Base-by-base conservation (phyloP, 116 monocot genomes). In the Phalaenopsis hybrid region DNA sequence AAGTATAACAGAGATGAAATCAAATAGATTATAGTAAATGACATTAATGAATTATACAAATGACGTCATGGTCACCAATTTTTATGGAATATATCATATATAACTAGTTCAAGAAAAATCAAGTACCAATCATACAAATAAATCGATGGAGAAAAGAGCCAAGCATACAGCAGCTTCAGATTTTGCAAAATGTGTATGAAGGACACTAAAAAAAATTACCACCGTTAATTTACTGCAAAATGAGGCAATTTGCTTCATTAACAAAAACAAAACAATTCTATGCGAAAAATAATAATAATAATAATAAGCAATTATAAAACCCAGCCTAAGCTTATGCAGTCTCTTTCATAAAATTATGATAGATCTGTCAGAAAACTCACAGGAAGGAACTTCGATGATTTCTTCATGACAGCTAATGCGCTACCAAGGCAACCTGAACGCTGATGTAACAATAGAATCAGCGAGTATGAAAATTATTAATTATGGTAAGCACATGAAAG, bases 401-500 rank as follows among this genome's bases (percentile, higher is more conserved):
- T 98, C 83, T 98, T 98, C 98, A 98, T 98, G 44, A 98, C 95
- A 81, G 98, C 98, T 80, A 98, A 84, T 58, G 98, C 82, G 86
- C 98, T 98, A 78, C 98, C 98, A 86, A 98, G 98, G 81, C 95
- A 98, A 51, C 95, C 95, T 59, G 95, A 89, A 67, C 95, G 91
- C 98, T 98, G 95, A 81, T n/a, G 74, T 44, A 51, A 81, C 41
- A 20, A 82, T 73, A 48, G 12, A 68, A 82, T 78, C 75, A 83
- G 31, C 23, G 75, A 33, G 59, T 70, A 28, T 67, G 34, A 72
- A 79, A 69, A 18, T 25, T 45, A 77, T 12, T 31, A 31, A 33
- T 43, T 72, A 72, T 67, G 3, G 9, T 25, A 67, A 67, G 16
- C 6, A 11, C 1, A 67, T 9, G 28, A 67, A 67, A 67, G 8